These are phyloP conservation scores for Russula emetica DNA, from an alignment of 768 basidiomycete genomes.

Conservation along the genomic window DNA sequence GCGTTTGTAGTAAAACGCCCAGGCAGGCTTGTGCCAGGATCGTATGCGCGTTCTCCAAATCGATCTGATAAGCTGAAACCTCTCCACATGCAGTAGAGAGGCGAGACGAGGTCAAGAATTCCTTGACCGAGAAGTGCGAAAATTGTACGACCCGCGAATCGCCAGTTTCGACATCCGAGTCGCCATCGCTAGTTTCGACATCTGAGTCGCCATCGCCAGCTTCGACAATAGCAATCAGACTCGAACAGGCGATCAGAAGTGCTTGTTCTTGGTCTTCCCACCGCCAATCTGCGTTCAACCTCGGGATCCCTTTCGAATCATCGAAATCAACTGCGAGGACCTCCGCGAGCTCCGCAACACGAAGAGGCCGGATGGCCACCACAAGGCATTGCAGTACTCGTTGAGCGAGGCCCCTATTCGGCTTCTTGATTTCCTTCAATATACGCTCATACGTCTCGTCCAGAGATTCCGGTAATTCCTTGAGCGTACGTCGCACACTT, in stretches of 20 bases:
- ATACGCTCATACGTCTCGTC: conserved; percentile 8
- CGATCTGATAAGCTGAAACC: background rate
- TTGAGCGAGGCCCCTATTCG: background rate
- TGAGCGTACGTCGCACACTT: background rate
- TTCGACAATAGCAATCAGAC: background rate
- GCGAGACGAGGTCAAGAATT: background rate
- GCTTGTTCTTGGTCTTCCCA: background rate
- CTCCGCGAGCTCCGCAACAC: background rate
- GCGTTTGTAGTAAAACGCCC: background rate
- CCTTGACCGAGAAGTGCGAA: background rate
- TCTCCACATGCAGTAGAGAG: background rate
- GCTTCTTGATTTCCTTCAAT: background rate
- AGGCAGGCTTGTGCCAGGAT: background rate
- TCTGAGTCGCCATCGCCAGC: too few relatives aligned
- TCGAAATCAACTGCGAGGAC: background rate
- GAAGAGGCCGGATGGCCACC: background rate
- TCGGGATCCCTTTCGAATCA: background rate
- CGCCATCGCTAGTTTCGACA: too few relatives aligned
- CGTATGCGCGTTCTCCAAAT: background rate
- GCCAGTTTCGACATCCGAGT: too few relatives aligned
- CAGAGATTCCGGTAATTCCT: background rate
- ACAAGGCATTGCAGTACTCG: conserved; percentile 3
- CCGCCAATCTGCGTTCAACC: background rate
- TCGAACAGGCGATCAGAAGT: background rate
- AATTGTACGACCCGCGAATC: background rate